Evolutionary conservation across 257 asterid species (phyloP).

Genomic region (Solanum sejunctum): DNA sequence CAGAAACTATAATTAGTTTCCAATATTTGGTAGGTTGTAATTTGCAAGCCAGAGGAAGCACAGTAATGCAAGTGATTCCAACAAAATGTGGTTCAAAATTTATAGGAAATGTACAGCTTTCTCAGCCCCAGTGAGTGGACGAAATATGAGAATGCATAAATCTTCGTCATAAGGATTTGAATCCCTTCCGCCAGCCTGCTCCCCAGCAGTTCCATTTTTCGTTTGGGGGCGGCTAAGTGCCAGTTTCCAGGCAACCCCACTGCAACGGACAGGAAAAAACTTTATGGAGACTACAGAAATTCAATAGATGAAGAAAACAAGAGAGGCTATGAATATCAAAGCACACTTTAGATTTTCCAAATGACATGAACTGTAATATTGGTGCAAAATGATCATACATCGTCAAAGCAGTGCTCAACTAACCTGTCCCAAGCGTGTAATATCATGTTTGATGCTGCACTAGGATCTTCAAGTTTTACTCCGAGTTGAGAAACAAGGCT

Average conservation of each 20-base stretch:
- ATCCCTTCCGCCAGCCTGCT: constrained; percentile 24
- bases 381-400: not conserved
- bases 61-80: not conserved
- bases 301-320: not conserved
- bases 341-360: not conserved
- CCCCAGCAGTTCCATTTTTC: constrained; percentile 23
- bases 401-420: not conserved
- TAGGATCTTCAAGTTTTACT: constrained; percentile 41
- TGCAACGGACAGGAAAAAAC: constrained; percentile 5
- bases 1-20: not conserved
- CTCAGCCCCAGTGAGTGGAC: constrained; percentile 72
- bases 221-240: constrained; percentile 53
- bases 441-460: constrained; percentile 66
- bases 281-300: not conserved
- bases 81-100: constrained; percentile 1
- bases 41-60: not conserved
- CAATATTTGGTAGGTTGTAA: not conserved
- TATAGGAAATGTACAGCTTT: constrained; percentile 53
- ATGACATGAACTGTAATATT: not conserved
- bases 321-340: not conserved
- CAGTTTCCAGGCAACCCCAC: constrained; percentile 96
- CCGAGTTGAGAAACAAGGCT: constrained; percentile 79
- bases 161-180: constrained; percentile 33
- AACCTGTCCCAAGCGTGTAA: constrained; percentile 95
- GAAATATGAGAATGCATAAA: constrained; percentile 67